Evolutionary conservation across 1,284 basidiomycete genomes (phyloP).

Genomic region (Sutorius eximius): DNA sequence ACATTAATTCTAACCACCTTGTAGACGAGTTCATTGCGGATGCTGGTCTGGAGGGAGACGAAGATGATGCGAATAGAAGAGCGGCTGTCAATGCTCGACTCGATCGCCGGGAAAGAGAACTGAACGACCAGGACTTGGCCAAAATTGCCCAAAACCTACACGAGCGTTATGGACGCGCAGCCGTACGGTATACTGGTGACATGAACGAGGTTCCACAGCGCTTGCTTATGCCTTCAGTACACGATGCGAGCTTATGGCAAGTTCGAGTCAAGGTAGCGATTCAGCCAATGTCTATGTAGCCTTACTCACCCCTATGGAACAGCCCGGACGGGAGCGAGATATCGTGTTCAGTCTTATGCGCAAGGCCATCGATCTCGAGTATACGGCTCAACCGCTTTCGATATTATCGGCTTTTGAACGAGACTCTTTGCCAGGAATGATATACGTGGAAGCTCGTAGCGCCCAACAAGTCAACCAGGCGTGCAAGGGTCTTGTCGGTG

Average conservation of each 20-base stretch:
- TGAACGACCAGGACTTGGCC: constrained; percentile 83
- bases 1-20: constrained; percentile 12
- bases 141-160: constrained; percentile 85
- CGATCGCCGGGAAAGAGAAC: constrained; percentile 72
- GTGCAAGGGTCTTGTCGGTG: constrained; percentile 87
- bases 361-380: constrained; percentile 82
- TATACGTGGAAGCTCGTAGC: constrained; percentile 93
- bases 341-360: constrained; percentile 94
- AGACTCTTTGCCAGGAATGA: constrained; percentile 92
- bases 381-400: constrained; percentile 72
- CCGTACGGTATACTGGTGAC: constrained; percentile 80
- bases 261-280: constrained; percentile 87
- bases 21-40: constrained; percentile 84
- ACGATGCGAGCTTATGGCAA: constrained; percentile 96
- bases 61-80: constrained; percentile 63
- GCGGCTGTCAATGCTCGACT: constrained; percentile 75
- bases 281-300: background rate
- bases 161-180: constrained; percentile 74
- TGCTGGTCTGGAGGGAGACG: constrained; percentile 66
- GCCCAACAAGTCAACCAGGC: constrained; percentile 86
- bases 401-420: constrained; percentile 95
- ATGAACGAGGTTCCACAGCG: constrained; percentile 95
- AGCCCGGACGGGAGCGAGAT: constrained; percentile 91
- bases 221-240: constrained; percentile 91
- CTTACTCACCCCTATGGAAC: constrained; percentile 7